These are phyloP conservation scores for Sclerotinia minor DNA, from an alignment of 2,329 filamentous ascomycete genomes.

Conservation along the genomic window DNA sequence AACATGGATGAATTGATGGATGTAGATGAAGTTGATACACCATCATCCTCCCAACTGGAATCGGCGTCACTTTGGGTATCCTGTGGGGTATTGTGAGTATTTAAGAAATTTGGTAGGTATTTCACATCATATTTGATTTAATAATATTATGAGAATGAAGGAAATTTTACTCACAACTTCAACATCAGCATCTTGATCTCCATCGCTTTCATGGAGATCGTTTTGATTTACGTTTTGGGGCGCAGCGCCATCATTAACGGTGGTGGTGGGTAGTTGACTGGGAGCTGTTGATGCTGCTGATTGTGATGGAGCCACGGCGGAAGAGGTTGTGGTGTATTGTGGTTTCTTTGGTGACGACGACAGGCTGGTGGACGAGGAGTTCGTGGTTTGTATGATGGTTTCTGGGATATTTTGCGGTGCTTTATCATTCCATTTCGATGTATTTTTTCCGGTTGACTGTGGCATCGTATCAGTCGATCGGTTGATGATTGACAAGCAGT, in stretches of 20 bases:
- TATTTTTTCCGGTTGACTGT: neutral
- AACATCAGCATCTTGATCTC: slow-evolving; percentile 14
- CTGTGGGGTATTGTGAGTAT: slow-evolving; percentile 6
- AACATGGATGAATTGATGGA: slow-evolving; percentile 44
- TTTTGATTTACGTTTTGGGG: neutral
- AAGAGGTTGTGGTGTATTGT: neutral
- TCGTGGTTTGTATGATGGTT: neutral
- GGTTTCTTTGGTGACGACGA: neutral
- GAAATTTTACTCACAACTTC: slow-evolving; percentile 10
- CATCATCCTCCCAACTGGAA: slow-evolving; percentile 18
- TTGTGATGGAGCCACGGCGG: neutral
- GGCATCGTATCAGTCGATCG: too few relatives aligned
- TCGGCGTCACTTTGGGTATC: slow-evolving; percentile 21
- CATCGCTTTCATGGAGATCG: neutral
- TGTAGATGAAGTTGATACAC: neutral
- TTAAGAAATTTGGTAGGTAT: neutral
- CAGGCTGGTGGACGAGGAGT: too few relatives aligned
- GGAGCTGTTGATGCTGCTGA: neutral
- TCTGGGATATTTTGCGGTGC: neutral
- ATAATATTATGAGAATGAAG: too few relatives aligned
- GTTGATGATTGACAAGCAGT: neutral
- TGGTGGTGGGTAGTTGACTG: neutral
- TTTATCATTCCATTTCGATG: neutral
- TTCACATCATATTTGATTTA: neutral
- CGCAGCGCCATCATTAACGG: too few relatives aligned